Evolutionary conservation across 768 basidiomycete species (phyloP).

Genomic region (Russula earlei): DNA sequence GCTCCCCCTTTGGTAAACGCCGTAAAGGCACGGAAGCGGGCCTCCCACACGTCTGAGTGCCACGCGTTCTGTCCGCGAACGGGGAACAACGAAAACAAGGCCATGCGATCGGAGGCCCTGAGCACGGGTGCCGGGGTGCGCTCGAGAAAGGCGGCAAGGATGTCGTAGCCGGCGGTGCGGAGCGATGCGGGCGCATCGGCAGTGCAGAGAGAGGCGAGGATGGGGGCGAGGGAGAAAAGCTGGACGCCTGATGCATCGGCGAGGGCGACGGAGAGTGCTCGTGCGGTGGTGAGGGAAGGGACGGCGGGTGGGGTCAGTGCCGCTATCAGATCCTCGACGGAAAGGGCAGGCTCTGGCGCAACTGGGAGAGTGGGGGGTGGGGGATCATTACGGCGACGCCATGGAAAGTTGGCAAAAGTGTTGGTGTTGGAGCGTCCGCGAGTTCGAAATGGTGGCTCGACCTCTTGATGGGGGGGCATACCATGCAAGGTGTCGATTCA

Average conservation of each 20-base stretch:
- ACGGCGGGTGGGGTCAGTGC: slow-evolving; percentile 44
- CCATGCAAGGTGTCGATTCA: slow-evolving; percentile 5
- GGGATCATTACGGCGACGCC: slow-evolving; percentile 26
- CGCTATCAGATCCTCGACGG: slow-evolving; percentile 41
- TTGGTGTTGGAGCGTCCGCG: slow-evolving; percentile 37
- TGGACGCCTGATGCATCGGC: slow-evolving; percentile 38
- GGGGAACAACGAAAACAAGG: slow-evolving; percentile 57
- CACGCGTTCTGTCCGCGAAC: slow-evolving; percentile 35
- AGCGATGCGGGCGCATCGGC: slow-evolving; percentile 43
- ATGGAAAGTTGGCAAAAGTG: slow-evolving; percentile 32
- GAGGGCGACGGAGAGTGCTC: slow-evolving; percentile 42
- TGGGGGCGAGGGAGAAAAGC: slow-evolving; percentile 43
- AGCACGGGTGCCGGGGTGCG: slow-evolving; percentile 40
- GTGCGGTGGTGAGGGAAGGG: slow-evolving; percentile 57
- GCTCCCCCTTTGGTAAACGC: slow-evolving; percentile 53
- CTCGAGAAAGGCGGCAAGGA: slow-evolving; percentile 61
- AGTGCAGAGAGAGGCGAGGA: slow-evolving; percentile 52
- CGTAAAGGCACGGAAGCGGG: slow-evolving; percentile 55
- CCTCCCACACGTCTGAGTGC: slow-evolving; percentile 63
- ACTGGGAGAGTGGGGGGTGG: slow-evolving; percentile 15
- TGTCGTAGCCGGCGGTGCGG: slow-evolving; percentile 63
- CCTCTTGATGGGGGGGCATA: slow-evolving; percentile 25
- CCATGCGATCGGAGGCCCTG: slow-evolving; percentile 48
- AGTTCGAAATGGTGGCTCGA: slow-evolving; percentile 23
- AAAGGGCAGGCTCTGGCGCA: slow-evolving; percentile 24